These are phyloP conservation scores for Exophiala sp. DNA, from an alignment of 2,329 filamentous ascomycete genomes.

Conservation along the genomic window DNA sequence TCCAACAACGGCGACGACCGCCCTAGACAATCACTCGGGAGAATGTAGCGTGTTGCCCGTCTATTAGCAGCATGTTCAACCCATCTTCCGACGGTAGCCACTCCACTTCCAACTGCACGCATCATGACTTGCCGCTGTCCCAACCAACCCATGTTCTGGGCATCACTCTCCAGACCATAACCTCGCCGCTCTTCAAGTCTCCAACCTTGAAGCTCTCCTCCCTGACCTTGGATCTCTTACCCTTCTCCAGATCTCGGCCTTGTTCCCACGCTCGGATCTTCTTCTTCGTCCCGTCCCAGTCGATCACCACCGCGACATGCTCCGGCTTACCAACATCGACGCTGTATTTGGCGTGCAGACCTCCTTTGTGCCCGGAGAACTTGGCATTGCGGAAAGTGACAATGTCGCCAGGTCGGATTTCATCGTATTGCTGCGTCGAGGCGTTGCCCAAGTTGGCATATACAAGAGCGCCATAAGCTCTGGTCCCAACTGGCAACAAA, in stretches of 20 bases:
- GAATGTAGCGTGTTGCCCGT: not conserved
- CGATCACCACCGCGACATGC: conserved; percentile 83
- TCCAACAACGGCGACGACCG: not conserved
- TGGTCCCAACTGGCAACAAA: conserved; percentile 75
- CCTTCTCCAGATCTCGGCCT: conserved; percentile 83
- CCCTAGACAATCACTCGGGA: not conserved
- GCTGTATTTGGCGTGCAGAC: conserved; percentile 91
- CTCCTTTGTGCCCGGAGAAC: conserved; percentile 90
- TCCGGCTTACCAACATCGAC: conserved; percentile 80
- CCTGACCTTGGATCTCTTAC: conserved; percentile 90
- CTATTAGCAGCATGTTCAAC: not conserved
- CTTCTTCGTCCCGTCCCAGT: conserved; percentile 99
- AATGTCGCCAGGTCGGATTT: conserved; percentile 89
- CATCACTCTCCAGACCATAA: conserved; percentile 96
- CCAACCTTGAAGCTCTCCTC: conserved; percentile 90
- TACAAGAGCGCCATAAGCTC: conserved; percentile 83
- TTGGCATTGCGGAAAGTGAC: conserved; percentile 86
- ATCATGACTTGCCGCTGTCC: conserved; percentile 43
- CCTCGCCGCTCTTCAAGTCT: conserved; percentile 85
- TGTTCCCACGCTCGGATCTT: conserved; percentile 96
- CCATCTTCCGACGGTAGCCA: too few species aligned
- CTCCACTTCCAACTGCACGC: not conserved
- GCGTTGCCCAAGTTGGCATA: conserved; percentile 95
- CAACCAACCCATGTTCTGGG: conserved; percentile 87
- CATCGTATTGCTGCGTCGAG: conserved; percentile 79